Base-by-base conservation (phyloP, 768 basidiomycete species). In the Suillus ampliporus region DNA sequence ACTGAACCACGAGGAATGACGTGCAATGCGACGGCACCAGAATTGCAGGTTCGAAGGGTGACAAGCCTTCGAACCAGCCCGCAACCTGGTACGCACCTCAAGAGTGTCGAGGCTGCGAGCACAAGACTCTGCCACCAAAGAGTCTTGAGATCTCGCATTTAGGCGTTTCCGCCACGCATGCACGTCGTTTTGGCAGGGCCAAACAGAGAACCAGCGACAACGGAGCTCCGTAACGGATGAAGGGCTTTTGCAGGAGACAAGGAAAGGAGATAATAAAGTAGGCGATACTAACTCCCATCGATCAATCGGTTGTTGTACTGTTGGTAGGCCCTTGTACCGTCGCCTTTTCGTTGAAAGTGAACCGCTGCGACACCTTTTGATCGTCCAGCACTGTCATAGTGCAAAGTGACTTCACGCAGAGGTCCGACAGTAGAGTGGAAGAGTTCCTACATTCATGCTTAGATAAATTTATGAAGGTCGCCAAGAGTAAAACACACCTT, bases 251-350 rank as follows among this genome's bases (percentile, higher is more conserved):
- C n/a, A 64, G 31, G 64, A 76, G 50, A 67, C 57, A 65, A 70
- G 74, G 69, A 76, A 79, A 76, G 68, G 67, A 69, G 64, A 64
- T 61, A 56, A 56, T 65, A 66, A 79, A 76, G 69, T 73, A 73
- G 72, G 80, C 82, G 87, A 85, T 92, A 99, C 97, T 95, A 92
- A 99, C 97, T 97, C 83, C 95, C 95, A 90, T 99, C 97, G 88
- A 99, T 96, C 81, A 99, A 91, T 76, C 97, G 91, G 82, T 93
- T 94, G 86, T 99, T 94, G 84, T 99, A 99, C 67, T 93, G 87
- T 70, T 91, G 85, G 78, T 89, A 95, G 3, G 97, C 97, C 84
- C 90, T 94, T 74, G 88, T 88, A 62, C 90, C 97, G 72, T 96
- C 94, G 62, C 95, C 96, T 72, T 89, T 90, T 71, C 85, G 86